Evolutionary conservation across 2,329 filamentous ascomycete species (phyloP).

Genomic region (Blastomyces emzantsi): DNA sequence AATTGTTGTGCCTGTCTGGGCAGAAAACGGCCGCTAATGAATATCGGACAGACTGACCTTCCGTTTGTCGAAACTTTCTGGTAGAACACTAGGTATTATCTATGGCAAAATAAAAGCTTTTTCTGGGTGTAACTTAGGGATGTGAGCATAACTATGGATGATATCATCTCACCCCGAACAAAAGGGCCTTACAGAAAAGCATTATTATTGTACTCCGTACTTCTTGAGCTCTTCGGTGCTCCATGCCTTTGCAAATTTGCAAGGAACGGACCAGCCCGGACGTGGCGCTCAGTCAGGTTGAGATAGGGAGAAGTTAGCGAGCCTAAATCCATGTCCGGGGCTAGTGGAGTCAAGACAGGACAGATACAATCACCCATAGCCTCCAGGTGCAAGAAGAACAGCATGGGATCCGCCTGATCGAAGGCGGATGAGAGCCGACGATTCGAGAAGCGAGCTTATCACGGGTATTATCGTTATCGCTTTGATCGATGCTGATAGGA

Average conservation of each 20-base stretch:
- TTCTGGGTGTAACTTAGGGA: background rate
- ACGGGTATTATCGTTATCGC: no score
- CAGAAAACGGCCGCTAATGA: no score
- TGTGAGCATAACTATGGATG: background rate
- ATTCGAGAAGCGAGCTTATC: background rate
- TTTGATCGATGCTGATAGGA: background rate
- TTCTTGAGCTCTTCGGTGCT: background rate
- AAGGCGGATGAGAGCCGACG: background rate
- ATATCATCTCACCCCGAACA: background rate
- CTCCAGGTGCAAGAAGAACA: background rate
- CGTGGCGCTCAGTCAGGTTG: background rate
- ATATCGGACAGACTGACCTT: no score
- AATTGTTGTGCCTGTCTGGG: no score
- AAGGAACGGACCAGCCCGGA: background rate
- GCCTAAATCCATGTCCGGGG: background rate
- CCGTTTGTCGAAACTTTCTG: no score
- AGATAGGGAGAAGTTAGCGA: conserved; percentile 5
- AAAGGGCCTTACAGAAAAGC: background rate
- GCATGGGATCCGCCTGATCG: background rate
- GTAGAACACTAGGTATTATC: background rate
- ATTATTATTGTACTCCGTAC: no score
- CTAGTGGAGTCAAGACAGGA: background rate
- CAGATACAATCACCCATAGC: background rate
- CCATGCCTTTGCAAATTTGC: background rate
- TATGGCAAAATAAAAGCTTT: background rate